Evolutionary conservation across 169 alveolate genomes (phyloP).

Genomic region (Cryptosporidium tyzzeri): DNA sequence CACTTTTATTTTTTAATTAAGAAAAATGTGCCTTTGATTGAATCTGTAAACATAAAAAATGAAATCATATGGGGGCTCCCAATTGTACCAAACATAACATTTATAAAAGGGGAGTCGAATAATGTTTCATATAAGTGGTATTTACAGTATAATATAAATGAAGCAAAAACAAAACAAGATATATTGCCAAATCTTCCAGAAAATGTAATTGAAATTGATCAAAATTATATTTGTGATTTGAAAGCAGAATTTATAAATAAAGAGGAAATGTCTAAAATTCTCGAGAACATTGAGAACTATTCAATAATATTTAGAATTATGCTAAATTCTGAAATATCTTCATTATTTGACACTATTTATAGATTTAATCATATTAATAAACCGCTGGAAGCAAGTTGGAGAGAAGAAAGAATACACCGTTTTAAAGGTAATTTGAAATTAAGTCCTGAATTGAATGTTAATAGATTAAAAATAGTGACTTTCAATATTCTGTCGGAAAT

Average conservation of each 20-base stretch:
- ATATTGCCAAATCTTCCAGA: conserved; percentile 12
- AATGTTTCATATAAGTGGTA: conserved; percentile 52
- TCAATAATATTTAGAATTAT: conserved; percentile 44
- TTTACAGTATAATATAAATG: background rate
- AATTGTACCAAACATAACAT: conserved; percentile 35
- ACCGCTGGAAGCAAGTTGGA: conserved; percentile 28
- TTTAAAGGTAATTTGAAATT: conserved; percentile 6
- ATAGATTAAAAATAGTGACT: conserved; percentile 40
- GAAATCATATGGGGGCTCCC: conserved; percentile 67
- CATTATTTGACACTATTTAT: conserved; percentile 41
- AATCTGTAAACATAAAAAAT: conserved; percentile 16
- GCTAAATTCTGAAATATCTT: background rate
- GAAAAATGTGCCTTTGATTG: conserved; percentile 19
- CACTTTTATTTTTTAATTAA: conserved; percentile 2
- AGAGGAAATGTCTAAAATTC: background rate
- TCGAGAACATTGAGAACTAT: conserved; percentile 4
- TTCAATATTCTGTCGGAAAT: conserved; percentile 59
- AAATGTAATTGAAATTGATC: conserved; percentile 11
- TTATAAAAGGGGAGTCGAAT: background rate
- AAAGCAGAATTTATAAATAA: background rate
- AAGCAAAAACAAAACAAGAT: conserved; percentile 7
- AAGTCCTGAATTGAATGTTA: background rate
- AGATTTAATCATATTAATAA: conserved; percentile 14
- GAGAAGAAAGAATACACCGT: conserved; percentile 29
- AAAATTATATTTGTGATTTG: conserved; percentile 20